Evolutionary conservation across 371 early-diverging fungal species (phyloP), one percentile per base, ranked within the genome.

Genomic region (Polyrhizophydium stewartii): DNA sequence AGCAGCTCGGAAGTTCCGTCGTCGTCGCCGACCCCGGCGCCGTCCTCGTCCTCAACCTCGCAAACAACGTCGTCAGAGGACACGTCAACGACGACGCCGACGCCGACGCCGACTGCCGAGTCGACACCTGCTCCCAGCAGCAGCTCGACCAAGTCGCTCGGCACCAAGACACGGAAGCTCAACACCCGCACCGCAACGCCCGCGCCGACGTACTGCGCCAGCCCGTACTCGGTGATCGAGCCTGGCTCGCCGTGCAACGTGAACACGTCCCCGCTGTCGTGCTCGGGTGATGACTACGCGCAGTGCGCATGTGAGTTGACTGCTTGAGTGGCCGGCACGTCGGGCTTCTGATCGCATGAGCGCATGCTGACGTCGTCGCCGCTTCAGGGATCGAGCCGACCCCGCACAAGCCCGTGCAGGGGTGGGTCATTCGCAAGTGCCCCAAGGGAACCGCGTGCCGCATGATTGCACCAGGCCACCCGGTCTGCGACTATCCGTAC

Each of bases 261-360:
- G 16, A 22, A 52, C n/a, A 43, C 19, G 24, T 12, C 60, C 25
- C 12, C 28, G 16, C 61, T 27, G 9, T 9, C 17, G 50, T 61
- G 61, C 33, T 61, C 61, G 6, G 61, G 56, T 2, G 16, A 5
- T 25, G 28, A 56, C 37, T 61, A 41, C 21, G 61, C 53, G 25
- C 53, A 60, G 33, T 58, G 58, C 25, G 30, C 43, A 22, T 28
- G 52, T 52, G 27, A 2, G 52, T 52, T n/a, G n/a, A n/a, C n/a
- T n/a, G n/a, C n/a, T n/a, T n/a, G n/a, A n/a, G n/a, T n/a, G n/a
- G n/a, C n/a, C n/a, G n/a, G n/a, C n/a, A n/a, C n/a, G n/a, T n/a
- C n/a, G n/a, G n/a, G n/a, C n/a, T n/a, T n/a, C n/a, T n/a, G n/a
- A n/a, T n/a, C n/a, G n/a, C n/a, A n/a, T n/a, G n/a, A n/a, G n/a